Conservation (phyloP, 768 basidiomycete species). For the Candolleomyces eurysporus region DNA sequence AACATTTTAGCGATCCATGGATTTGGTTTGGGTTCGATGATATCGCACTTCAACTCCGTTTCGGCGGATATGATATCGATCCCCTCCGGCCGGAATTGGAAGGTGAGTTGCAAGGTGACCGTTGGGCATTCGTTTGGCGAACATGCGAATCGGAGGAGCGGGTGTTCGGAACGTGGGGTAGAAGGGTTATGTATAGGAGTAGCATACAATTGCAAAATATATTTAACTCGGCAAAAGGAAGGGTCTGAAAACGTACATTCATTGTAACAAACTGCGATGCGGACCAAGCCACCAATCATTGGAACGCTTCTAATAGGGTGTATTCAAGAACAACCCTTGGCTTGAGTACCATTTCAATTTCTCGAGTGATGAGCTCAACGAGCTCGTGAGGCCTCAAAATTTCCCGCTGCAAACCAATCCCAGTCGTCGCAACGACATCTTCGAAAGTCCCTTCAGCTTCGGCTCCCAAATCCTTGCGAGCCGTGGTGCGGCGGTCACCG, state of each 20-base stretch:
- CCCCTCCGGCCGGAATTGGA: background rate
- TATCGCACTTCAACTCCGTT: background rate
- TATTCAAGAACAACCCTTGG: constrained; percentile 7
- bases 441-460: background rate
- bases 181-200: too few relatives aligned
- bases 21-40: background rate
- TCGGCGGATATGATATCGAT: background rate
- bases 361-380: constrained; percentile 2
- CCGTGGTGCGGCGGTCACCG: background rate
- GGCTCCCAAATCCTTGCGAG: background rate
- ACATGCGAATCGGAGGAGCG: too few relatives aligned
- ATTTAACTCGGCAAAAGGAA: too few relatives aligned
- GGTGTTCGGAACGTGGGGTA: too few relatives aligned
- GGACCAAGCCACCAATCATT: too few relatives aligned
- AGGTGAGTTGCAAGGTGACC: background rate
- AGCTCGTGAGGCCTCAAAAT: background rate
- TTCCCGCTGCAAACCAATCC: constrained; percentile 7
- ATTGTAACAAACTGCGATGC: too few relatives aligned
- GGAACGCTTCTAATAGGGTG: constrained; percentile 4
- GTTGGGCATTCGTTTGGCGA: too few relatives aligned
- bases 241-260: too few relatives aligned
- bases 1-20: too few relatives aligned
- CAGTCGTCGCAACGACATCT: constrained; percentile 7
- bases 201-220: too few relatives aligned
- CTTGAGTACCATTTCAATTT: constrained; percentile 10